Percentiles rank a stretch among this genome's conserved stretches.
These are phyloP conservation scores for Myriosclerotinia curreyana DNA, from an alignment of 2,329 filamentous ascomycete species.

Conservation along the genomic window DNA sequence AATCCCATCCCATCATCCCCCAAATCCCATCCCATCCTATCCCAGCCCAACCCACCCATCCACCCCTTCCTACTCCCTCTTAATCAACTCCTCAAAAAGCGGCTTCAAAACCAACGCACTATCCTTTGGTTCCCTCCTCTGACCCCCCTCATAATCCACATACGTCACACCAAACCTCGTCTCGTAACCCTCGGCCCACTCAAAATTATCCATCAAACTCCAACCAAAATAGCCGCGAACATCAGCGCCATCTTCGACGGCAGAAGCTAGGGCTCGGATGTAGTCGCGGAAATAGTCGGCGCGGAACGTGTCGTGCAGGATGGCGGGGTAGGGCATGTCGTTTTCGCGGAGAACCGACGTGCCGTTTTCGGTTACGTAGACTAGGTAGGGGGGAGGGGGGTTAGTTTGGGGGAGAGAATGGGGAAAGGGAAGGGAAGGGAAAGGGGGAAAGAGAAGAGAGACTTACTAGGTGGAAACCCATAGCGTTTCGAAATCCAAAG, in stretches of 20 bases:
- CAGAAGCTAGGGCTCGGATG: conserved; percentile 71
- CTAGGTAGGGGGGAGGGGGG: background rate
- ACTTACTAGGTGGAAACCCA: conserved; percentile 38
- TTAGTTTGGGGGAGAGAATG: background rate
- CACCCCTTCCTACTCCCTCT: conserved; percentile 51
- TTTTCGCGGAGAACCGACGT: conserved; percentile 83
- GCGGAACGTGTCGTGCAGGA: conserved; percentile 79
- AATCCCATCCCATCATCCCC: no score
- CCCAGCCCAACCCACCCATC: background rate
- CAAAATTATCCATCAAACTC: conserved; percentile 69
- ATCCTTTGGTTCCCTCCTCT: conserved; percentile 81
- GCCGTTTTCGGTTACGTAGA: conserved; percentile 83
- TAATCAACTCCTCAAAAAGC: conserved; percentile 68
- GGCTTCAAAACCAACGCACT: conserved; percentile 69
- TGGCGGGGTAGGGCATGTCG: conserved; percentile 64
- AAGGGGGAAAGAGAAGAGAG: no score
- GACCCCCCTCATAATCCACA: conserved; percentile 76
- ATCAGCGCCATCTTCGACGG: conserved; percentile 72
- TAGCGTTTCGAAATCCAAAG: conserved; percentile 78
- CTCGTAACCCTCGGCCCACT: conserved; percentile 75
- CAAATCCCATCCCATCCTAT: no score
- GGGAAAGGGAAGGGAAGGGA: background rate
- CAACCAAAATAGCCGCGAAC: conserved; percentile 80
- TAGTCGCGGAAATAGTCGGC: conserved; percentile 76
- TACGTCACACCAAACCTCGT: conserved; percentile 81